Conservation (phyloP, 805 yeast genomes). For the Blastobotrys peoriensis region DNA sequence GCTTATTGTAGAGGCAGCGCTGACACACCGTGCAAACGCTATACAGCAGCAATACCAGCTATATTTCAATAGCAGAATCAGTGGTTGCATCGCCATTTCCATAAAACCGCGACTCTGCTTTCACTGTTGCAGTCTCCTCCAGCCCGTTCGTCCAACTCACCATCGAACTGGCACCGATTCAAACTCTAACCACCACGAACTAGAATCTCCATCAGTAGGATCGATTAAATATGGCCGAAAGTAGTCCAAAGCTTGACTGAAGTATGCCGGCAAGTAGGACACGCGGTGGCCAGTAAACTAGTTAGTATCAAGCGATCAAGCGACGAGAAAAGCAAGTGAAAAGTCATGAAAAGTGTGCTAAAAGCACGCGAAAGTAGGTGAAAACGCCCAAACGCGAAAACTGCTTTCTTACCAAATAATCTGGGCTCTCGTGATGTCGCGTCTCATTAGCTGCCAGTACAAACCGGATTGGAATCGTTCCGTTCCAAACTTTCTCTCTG, state of each 20-base stretch:
- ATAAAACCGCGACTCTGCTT: no score
- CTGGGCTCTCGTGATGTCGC: constrained; percentile 9
- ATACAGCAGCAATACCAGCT: no score
- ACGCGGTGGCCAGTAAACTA: constrained; percentile 17
- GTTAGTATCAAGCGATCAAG: no score
- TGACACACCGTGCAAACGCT: no score
- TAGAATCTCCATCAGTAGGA: constrained; percentile 15
- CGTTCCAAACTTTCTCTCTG: constrained; percentile 23
- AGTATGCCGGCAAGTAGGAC: constrained; percentile 25
- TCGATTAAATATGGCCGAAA: constrained; percentile 24
- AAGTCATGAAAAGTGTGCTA: no score
- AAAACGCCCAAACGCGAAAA: no score
- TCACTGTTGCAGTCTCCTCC: no score
- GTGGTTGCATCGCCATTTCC: no score
- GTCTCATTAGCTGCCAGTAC: constrained; percentile 22
- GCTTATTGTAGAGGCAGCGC: neutral
- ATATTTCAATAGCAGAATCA: no score
- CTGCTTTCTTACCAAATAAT: constrained; percentile 8
- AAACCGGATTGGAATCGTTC: constrained; percentile 24
- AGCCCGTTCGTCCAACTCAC: no score
- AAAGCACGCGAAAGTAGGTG: no score
- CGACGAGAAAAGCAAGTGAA: no score
- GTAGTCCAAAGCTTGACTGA: constrained; percentile 17
- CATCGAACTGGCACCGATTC: constrained; percentile 63
- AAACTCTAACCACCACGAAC: constrained; percentile 60